phyloP scores from a whole-genome alignment of 768 basidiomycete species.

The Crepidotus variabilis region DNA sequence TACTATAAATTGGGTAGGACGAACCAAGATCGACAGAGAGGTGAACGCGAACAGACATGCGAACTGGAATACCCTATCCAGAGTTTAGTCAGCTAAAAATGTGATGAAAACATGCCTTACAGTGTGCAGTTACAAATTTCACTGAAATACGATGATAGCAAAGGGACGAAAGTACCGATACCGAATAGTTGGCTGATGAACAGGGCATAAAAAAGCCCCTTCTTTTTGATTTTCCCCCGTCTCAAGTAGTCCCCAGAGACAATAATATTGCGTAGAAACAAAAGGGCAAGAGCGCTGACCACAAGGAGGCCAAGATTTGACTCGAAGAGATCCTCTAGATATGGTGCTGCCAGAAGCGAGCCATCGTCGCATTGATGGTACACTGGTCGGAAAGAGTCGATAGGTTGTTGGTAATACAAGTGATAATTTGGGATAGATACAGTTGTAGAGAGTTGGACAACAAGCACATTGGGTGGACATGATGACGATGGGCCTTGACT shows the following conservation, averaged over 20 bases:
- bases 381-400: slow-evolving; percentile 42
- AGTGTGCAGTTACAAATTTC: slow-evolving; percentile 36
- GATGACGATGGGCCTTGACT: slow-evolving; percentile 25
- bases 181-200: slow-evolving; percentile 53
- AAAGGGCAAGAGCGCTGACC: slow-evolving; percentile 41
- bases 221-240: slow-evolving; percentile 53
- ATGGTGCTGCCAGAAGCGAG: slow-evolving; percentile 50
- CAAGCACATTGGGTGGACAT: slow-evolving; percentile 38
- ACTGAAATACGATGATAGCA: slow-evolving; percentile 45
- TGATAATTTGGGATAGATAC: slow-evolving; percentile 45
- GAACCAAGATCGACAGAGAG: slow-evolving; percentile 39
- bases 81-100: slow-evolving; percentile 2
- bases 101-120: slow-evolving; percentile 30
- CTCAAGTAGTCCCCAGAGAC: slow-evolving; percentile 49
- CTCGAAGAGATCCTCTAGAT: slow-evolving; percentile 36
- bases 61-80: slow-evolving; percentile 31
- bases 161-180: slow-evolving; percentile 36
- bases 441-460: slow-evolving; percentile 47
- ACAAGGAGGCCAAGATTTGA: slow-evolving; percentile 43
- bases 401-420: slow-evolving; percentile 37
- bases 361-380: slow-evolving; percentile 50
- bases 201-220: slow-evolving; percentile 53
- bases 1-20: not conserved
- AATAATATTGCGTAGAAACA: slow-evolving; percentile 52
- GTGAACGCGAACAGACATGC: slow-evolving; percentile 31